Evolutionary conservation across 768 basidiomycete species (phyloP), one percentile per base, ranked within the genome.

Genomic region (Trametes maxima): DNA sequence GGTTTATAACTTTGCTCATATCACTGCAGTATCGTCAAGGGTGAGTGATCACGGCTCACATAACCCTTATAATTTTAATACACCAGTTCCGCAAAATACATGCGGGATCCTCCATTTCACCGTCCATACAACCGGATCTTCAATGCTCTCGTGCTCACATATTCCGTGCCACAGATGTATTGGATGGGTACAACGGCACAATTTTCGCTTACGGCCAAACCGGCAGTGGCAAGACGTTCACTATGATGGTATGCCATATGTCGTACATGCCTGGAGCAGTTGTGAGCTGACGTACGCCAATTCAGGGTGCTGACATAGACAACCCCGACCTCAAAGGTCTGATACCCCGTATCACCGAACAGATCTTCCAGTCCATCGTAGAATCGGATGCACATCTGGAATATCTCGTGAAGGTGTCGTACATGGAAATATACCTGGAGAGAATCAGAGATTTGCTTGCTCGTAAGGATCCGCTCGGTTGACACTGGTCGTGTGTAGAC

Each of bases 341-440:
- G 58, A 98, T 97, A 65, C 97, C 97, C 54, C 89, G 97, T 56
- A 98, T 99, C 65, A 96, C 96, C 4, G 95, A 99, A 74, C 97
- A 99, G 75, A 97, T 99, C 72, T 99, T 99, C 75, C 92, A 95
- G 65, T 94, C 94, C 51, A 99, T 99, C 72, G 89, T 97, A 59
- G 88, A 94, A 70, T 96, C 95, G 57, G 96, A 98, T 67, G 84
- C 92, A 37, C 93, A 94, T 74, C 79, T 99, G 59, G 97, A 99
- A 76, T 99, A 99, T 74, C 87, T 98, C 65, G 97, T 99, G 74
- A 99, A 99, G 78, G 97, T 98, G 53, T 97, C 94, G 37, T 99
- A 98, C 75, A 98, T 99, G 96, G 97, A 99, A 78, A 98, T 99
- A 61, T 99, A 99, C 76, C 82, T 98, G 62, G 97, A 99, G 76